Conservation (phyloP, 208 protist species). For the Leishmania tarentolae region DNA sequence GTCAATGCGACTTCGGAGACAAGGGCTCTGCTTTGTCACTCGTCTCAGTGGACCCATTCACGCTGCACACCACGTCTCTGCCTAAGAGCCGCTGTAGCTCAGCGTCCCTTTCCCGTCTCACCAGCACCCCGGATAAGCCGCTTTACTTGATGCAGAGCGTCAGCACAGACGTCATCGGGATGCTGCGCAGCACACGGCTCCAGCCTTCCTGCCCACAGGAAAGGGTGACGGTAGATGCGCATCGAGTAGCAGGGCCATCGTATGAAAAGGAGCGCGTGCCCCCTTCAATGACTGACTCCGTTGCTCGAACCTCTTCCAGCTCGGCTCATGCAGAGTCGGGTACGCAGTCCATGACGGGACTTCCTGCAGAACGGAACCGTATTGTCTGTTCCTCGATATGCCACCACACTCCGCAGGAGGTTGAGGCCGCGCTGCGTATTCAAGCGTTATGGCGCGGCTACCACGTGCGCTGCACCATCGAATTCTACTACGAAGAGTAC, state of each 20-base stretch:
- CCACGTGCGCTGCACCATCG: slow-evolving; percentile 36
- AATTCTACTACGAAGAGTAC: slow-evolving; percentile 70
- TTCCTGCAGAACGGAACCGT: neutral
- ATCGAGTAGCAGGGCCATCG: neutral
- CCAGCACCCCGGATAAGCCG: slow-evolving; percentile 10
- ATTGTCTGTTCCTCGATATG: neutral
- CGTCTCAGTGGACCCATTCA: neutral
- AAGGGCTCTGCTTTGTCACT: neutral
- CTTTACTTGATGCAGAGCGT: slow-evolving; percentile 12
- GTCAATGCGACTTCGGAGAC: neutral
- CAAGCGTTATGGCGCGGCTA: slow-evolving; percentile 68
- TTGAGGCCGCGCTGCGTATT: slow-evolving; percentile 38
- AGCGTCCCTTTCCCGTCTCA: slow-evolving; percentile 17
- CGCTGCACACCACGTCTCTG: neutral
- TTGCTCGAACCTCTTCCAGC: neutral
- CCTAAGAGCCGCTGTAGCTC: slow-evolving; percentile 1
- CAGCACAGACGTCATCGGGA: neutral
- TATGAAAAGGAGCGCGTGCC: neutral
- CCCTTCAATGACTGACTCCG: neutral
- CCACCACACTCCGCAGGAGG: slow-evolving; percentile 17
- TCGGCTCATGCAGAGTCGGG: neutral
- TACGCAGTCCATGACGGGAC: neutral
- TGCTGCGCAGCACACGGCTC: neutral
- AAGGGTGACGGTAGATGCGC: neutral
- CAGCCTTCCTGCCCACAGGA: neutral